Evolutionary conservation across 176 grass and related monocot species (phyloP).

Genomic region (Cenchrus purpureus): DNA sequence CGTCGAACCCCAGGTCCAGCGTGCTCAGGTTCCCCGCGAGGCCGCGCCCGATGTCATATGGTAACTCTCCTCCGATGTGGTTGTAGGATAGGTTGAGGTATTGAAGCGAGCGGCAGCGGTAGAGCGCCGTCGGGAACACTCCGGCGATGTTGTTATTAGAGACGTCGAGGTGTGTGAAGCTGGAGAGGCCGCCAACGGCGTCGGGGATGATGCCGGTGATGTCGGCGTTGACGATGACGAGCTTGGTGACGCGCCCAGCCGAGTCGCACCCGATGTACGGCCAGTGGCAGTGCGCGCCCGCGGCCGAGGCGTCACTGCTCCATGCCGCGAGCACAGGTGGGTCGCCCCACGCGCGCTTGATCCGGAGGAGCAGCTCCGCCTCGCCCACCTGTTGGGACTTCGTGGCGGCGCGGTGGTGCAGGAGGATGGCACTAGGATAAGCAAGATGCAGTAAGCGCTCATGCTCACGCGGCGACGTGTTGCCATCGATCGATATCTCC

Average conservation of each 20-base stretch:
- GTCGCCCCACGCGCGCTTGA: slow-evolving; percentile 49
- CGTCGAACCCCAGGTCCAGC: slow-evolving; percentile 27
- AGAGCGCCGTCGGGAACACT: slow-evolving; percentile 39
- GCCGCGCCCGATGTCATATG: slow-evolving; percentile 28
- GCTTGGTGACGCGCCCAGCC: slow-evolving; percentile 27
- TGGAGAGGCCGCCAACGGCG: slow-evolving; percentile 31
- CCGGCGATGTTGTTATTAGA: slow-evolving; percentile 47
- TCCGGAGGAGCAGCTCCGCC: slow-evolving; percentile 40
- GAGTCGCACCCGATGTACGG: slow-evolving; percentile 33
- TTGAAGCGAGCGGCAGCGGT: slow-evolving; percentile 42
- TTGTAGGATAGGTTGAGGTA: slow-evolving; percentile 49
- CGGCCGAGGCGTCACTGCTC: background rate
- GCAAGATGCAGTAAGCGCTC: too few species aligned
- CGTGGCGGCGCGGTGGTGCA: background rate
- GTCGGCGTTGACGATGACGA: slow-evolving; percentile 19
- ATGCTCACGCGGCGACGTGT: background rate
- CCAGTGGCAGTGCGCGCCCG: slow-evolving; percentile 56
- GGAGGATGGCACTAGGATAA: background rate
- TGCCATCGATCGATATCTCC: too few species aligned
- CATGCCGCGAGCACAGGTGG: slow-evolving; percentile 46
- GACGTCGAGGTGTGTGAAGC: background rate
- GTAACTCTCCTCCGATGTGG: slow-evolving; percentile 48
- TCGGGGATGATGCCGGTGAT: slow-evolving; percentile 40
- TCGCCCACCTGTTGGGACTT: slow-evolving; percentile 21
- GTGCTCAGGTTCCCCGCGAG: slow-evolving; percentile 35